Conservation (phyloP, 768 basidiomycete genomes). For the Stropharia rugosoannulata region DNA sequence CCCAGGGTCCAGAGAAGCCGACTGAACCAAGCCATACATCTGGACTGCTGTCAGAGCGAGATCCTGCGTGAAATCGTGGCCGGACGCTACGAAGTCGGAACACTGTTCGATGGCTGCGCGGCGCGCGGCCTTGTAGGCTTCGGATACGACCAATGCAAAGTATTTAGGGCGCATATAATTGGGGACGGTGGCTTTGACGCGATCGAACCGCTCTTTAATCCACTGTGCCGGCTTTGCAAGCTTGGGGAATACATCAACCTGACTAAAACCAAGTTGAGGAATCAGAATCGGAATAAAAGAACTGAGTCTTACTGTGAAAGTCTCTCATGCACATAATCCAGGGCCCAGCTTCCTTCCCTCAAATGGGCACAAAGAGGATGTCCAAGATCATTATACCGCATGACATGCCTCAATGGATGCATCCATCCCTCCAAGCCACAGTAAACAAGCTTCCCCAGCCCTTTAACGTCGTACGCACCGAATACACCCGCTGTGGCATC, state of each 20-base stretch:
- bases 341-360: constrained; percentile 86
- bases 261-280: constrained; percentile 38
- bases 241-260: constrained; percentile 61
- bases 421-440: constrained; percentile 99
- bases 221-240: constrained; percentile 74
- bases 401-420: constrained; percentile 80
- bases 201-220: constrained; percentile 87
- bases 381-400: constrained; percentile 89
- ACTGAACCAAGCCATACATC: constrained; percentile 89
- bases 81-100: constrained; percentile 82
- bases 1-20: constrained; percentile 82
- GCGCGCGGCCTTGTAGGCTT: constrained; percentile 91
- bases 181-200: constrained; percentile 70
- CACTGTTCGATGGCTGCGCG: constrained; percentile 81
- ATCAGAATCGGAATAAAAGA: neutral
- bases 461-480: constrained; percentile 83
- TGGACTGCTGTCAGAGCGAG: constrained; percentile 84
- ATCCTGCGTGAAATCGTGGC: constrained; percentile 88
- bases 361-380: constrained; percentile 89
- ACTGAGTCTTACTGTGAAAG: constrained; percentile 58
- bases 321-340: constrained; percentile 81
- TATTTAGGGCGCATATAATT: constrained; percentile 94
- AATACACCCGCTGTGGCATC: constrained; percentile 82
- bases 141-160: constrained; percentile 88
- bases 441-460: constrained; percentile 73